phyloP scores from a whole-genome alignment of 495 filamentous ascomycete species.

The Aspergillus campestris region DNA sequence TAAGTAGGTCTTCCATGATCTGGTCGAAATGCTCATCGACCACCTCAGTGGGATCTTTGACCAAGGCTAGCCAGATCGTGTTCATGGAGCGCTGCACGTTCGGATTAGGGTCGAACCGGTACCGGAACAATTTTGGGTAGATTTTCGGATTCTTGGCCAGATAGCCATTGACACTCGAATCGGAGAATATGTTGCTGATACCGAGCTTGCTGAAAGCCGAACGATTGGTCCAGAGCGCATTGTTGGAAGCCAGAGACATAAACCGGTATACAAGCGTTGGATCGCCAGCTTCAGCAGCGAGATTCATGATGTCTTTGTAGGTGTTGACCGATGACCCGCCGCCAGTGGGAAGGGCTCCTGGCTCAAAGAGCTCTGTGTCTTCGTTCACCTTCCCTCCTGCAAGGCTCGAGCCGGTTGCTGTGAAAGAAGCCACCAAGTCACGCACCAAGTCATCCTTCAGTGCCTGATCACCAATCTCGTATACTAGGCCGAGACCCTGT shows the following conservation, averaged over 20 bases:
- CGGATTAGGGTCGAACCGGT: slow-evolving; percentile 87
- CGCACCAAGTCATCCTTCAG: slow-evolving; percentile 76
- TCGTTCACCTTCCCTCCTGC: slow-evolving; percentile 65
- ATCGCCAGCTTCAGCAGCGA: slow-evolving; percentile 90
- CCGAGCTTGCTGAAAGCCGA: slow-evolving; percentile 93
- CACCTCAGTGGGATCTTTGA: slow-evolving; percentile 69
- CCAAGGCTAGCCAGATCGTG: slow-evolving; percentile 88
- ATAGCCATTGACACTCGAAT: slow-evolving; percentile 67
- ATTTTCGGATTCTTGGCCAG: slow-evolving; percentile 76
- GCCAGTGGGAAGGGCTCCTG: slow-evolving; percentile 84
- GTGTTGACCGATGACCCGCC: slow-evolving; percentile 84
- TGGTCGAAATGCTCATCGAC: slow-evolving; percentile 69
- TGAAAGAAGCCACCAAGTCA: slow-evolving; percentile 82
- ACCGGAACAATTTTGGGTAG: slow-evolving; percentile 89
- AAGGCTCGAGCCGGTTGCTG: slow-evolving; percentile 60
- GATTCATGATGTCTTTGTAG: slow-evolving; percentile 89
- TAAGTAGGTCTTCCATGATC: slow-evolving; percentile 79
- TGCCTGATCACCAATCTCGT: slow-evolving; percentile 76
- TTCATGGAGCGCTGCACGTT: slow-evolving; percentile 93
- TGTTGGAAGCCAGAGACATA: slow-evolving; percentile 91
- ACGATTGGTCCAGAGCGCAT: slow-evolving; percentile 89
- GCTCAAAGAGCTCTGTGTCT: slow-evolving; percentile 88
- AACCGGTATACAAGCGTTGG: slow-evolving; percentile 92
- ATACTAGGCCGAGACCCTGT: slow-evolving; percentile 79
- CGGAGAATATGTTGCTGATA: slow-evolving; percentile 81